Evolutionary conservation across 140 eudicot species (phyloP), one percentile per base, ranked within the genome.

Genomic region (Ambrosia hybrid): DNA sequence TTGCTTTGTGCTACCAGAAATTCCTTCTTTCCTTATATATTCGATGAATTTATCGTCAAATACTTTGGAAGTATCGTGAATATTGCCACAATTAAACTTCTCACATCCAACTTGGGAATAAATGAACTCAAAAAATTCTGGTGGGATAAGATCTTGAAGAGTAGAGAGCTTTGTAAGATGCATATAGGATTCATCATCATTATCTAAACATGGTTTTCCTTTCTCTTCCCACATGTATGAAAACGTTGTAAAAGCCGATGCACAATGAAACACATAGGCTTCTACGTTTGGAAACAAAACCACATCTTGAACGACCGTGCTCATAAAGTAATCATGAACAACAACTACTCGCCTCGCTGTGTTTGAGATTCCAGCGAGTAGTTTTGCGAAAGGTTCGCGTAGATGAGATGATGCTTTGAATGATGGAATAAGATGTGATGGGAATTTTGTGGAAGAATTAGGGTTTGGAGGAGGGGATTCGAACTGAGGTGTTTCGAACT

Each of bases 1-100:
- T 60, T 60, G 67, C 67, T 60, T 60, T 60, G 45, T 60, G 67
- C 67, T 33, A 33, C 67, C 67, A 12, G 10, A 33, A 34, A 60
- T 8, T 13, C 46, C 46, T 6, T 60, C 67, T 60, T 33, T 33
- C 6, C 46, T 33, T 33, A 12, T 17, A 13, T 60, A 60, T 0
- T 34, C 21, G 1, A 60, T 60, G 46, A 60, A 60, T 12, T 34
- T 60, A 12, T 17, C 21, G 0, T 60, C 67, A 12, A 60, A 60
- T 34, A 60, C 67, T 60, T 60, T 60, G 21, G 46, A 60, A 34
- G 67, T 60, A 60, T 57, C 63, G 6, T 21, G 63, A 57, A 57
- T 57, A 9, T 57, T 57, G 63, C 63, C 63, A 0, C 37, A 57
- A 17, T 57, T 57, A 57, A 57, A 57, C 63, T 57, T 21, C 2